Percentiles rank a stretch among this genome's conserved stretches.
phyloP scores from a whole-genome alignment of 352 stramenopile genomes.

The Pythium graminicola region DNA sequence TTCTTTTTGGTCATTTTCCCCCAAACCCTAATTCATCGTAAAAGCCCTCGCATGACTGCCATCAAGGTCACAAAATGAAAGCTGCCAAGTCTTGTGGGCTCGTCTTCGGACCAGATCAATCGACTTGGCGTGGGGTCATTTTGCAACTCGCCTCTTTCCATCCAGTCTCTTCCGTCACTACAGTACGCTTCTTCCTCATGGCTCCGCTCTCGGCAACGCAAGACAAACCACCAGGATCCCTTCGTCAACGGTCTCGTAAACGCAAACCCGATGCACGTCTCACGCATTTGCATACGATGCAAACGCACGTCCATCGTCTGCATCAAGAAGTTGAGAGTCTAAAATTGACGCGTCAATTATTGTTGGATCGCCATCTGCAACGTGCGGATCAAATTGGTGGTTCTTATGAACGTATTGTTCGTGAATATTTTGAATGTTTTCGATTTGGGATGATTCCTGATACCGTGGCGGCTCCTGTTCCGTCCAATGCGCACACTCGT shows the following conservation, averaged over 20 bases:
- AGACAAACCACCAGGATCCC: constrained; percentile 5
- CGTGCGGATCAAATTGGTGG: constrained; percentile 9
- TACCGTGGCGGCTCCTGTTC: neutral
- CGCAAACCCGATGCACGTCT: constrained; percentile 15
- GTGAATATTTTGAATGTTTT: constrained; percentile 16
- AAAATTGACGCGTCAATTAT: constrained; percentile 15
- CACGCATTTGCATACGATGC: constrained; percentile 10
- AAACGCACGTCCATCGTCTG: constrained; percentile 13
- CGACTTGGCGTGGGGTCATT: too few relatives aligned
- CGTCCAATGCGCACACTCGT: constrained; percentile 1
- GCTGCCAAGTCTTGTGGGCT: too few relatives aligned
- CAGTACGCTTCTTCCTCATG: neutral
- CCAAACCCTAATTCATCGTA: too few relatives aligned
- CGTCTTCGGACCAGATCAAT: too few relatives aligned
- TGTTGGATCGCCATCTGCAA: constrained; percentile 13
- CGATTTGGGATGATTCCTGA: constrained; percentile 12
- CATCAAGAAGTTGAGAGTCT: constrained; percentile 18
- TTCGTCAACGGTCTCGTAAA: constrained; percentile 10
- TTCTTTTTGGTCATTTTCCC: too few relatives aligned
- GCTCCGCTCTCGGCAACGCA: neutral
- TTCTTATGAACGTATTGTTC: constrained; percentile 12
- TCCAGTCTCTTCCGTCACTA: neutral
- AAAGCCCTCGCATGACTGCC: too few relatives aligned
- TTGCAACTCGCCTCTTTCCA: neutral
- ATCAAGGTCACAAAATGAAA: too few relatives aligned